phyloP scores from a whole-genome alignment of 2,329 filamentous ascomycete species.

The Sclerotinia nivalis region DNA sequence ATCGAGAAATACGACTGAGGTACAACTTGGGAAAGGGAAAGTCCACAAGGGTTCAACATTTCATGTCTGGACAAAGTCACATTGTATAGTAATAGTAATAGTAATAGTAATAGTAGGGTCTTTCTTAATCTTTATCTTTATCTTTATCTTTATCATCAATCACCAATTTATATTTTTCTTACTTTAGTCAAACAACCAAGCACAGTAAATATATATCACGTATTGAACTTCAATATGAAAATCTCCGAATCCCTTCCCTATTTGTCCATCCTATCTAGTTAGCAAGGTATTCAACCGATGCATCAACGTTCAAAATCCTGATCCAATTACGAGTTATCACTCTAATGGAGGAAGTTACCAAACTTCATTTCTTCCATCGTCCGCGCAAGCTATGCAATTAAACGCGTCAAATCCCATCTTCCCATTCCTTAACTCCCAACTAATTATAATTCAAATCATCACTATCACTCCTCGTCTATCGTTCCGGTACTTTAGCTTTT shows the following conservation, averaged over 20 bases:
- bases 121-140: too few relatives aligned
- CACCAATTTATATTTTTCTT: neutral
- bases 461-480: neutral
- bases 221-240: neutral
- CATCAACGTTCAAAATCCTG: neutral
- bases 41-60: too few relatives aligned
- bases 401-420: neutral
- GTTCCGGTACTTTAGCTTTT: neutral
- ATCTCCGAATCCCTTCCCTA: neutral
- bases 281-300: conserved; percentile 4
- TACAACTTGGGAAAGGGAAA: too few relatives aligned
- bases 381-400: conserved; percentile 14
- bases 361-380: neutral
- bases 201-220: neutral
- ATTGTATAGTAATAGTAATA: too few relatives aligned
- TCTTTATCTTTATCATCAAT: neutral
- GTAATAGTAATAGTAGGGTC: too few relatives aligned
- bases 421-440: neutral
- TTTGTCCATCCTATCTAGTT: neutral
- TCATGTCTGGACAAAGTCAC: too few relatives aligned
- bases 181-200: neutral
- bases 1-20: too few relatives aligned
- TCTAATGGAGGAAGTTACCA: neutral
- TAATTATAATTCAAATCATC: neutral
- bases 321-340: neutral